Evolutionary conservation across 2,329 filamentous ascomycete genomes (phyloP).

Genomic region (Colletotrichum sp.): DNA sequence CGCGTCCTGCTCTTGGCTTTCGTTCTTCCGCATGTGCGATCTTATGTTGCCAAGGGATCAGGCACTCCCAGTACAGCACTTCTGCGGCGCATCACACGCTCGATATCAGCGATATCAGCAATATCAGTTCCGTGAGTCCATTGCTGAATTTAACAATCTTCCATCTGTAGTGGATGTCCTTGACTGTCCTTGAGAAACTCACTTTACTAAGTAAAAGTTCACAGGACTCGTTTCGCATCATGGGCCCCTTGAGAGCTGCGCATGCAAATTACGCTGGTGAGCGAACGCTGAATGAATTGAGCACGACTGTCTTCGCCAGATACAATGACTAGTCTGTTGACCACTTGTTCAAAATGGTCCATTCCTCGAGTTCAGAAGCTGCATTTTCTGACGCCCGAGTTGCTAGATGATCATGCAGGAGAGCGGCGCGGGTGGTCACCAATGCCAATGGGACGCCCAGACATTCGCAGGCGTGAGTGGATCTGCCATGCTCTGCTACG

Average conservation of each 20-base stretch:
- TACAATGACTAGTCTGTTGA: accelerated
- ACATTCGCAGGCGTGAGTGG: not conserved
- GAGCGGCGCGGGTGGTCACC: not conserved
- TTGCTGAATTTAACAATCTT: accelerated
- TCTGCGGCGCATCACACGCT: not conserved
- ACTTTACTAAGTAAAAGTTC: not conserved
- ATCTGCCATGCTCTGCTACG: not conserved
- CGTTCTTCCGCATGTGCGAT: not conserved
- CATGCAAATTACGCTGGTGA: not conserved
- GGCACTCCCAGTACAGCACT: not conserved
- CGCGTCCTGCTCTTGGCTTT: not conserved
- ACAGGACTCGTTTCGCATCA: not conserved
- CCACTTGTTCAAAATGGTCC: not conserved
- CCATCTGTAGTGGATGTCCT: accelerated
- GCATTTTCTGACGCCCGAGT: not conserved
- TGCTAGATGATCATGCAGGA: not conserved
- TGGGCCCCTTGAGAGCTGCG: not conserved
- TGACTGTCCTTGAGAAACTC: not conserved
- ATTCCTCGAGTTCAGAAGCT: not conserved
- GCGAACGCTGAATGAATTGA: not conserved
- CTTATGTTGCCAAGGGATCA: not conserved
- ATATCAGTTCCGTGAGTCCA: not conserved
- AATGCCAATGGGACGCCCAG: not conserved
- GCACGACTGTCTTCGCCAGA: not conserved
- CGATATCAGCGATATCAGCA: not conserved